A percentile compares a stretch with the other conserved stretches of the same genome.
phyloP scores from a whole-genome alignment of 768 basidiomycete species.

The Suillus luteus region DNA sequence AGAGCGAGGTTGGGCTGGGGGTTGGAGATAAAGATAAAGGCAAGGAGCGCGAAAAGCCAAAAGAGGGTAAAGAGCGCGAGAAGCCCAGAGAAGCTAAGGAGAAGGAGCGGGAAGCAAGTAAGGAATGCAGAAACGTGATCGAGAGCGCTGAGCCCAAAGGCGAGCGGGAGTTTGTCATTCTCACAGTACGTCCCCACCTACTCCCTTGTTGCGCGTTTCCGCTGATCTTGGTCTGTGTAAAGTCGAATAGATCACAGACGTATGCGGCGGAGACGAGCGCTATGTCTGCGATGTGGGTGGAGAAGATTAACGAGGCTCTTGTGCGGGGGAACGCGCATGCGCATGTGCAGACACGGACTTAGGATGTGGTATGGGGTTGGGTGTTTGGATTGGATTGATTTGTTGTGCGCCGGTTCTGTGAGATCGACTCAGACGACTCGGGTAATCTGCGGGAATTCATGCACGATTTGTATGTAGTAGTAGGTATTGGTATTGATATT shows the following conservation, averaged over 20 bases:
- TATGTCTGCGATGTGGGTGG: slow-evolving; percentile 39
- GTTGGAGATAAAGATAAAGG: not conserved
- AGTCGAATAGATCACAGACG: slow-evolving; percentile 50
- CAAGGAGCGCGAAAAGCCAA: slow-evolving; percentile 15
- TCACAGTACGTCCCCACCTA: slow-evolving; percentile 49
- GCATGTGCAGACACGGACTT: slow-evolving; percentile 2
- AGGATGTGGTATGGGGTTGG: too few species aligned
- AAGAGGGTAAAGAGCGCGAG: slow-evolving; percentile 5
- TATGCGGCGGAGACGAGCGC: slow-evolving; percentile 43
- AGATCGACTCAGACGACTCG: not conserved
- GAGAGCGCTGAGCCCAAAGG: slow-evolving; percentile 52
- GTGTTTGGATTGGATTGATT: too few species aligned
- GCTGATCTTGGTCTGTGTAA: not conserved
- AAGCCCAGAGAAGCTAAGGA: slow-evolving; percentile 24
- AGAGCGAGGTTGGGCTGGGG: slow-evolving; percentile 51
- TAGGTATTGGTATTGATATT: not conserved
- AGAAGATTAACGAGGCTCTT: slow-evolving; percentile 40
- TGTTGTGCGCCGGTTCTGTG: not conserved
- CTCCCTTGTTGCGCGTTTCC: not conserved
- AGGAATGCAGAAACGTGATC: slow-evolving; percentile 47
- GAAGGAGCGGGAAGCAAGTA: slow-evolving; percentile 47
- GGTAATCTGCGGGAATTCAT: not conserved
- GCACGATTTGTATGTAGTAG: slow-evolving; percentile 2
- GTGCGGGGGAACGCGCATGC: slow-evolving; percentile 5
- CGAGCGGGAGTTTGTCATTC: slow-evolving; percentile 59